Conservation (phyloP, 345 rosid species). For the Salix arbutifolia region DNA sequence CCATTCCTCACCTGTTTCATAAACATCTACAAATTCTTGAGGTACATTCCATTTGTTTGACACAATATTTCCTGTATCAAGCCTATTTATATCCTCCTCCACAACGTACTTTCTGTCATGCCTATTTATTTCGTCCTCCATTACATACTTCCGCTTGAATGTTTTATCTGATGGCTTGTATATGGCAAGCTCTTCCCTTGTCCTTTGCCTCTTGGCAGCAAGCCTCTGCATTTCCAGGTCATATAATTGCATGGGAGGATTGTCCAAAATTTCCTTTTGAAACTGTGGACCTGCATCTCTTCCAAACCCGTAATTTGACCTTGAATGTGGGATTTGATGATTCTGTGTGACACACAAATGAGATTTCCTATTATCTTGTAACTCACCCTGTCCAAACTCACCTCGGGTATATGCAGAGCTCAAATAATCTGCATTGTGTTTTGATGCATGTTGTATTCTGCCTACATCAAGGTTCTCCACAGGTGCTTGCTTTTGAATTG, state of each 20-base stretch:
- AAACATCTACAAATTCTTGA: slow-evolving; percentile 33
- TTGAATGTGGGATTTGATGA: slow-evolving; percentile 31
- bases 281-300: slow-evolving; percentile 35
- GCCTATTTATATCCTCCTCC: slow-evolving; percentile 29
- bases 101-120: slow-evolving; percentile 28
- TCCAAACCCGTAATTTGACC: slow-evolving; percentile 39
- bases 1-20: slow-evolving; percentile 38
- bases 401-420: slow-evolving; percentile 25
- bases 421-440: slow-evolving; percentile 28
- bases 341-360: slow-evolving; percentile 21
- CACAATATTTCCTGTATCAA: slow-evolving; percentile 23
- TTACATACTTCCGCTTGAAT: slow-evolving; percentile 27
- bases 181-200: slow-evolving; percentile 30
- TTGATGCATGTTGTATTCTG: slow-evolving; percentile 31
- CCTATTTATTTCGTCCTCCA: slow-evolving; percentile 26
- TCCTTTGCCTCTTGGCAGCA: slow-evolving; percentile 34
- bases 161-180: slow-evolving; percentile 29
- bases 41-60: slow-evolving; percentile 31
- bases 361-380: slow-evolving; percentile 27
- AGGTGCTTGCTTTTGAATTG: slow-evolving; percentile 22
- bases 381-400: slow-evolving; percentile 31
- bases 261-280: slow-evolving; percentile 31
- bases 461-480: slow-evolving; percentile 28
- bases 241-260: slow-evolving; percentile 21
- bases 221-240: slow-evolving; percentile 25